Evolutionary conservation across 2,329 filamentous ascomycete species (phyloP), one percentile per base, ranked within the genome.

Genomic region (Calonectria leucothoes): DNA sequence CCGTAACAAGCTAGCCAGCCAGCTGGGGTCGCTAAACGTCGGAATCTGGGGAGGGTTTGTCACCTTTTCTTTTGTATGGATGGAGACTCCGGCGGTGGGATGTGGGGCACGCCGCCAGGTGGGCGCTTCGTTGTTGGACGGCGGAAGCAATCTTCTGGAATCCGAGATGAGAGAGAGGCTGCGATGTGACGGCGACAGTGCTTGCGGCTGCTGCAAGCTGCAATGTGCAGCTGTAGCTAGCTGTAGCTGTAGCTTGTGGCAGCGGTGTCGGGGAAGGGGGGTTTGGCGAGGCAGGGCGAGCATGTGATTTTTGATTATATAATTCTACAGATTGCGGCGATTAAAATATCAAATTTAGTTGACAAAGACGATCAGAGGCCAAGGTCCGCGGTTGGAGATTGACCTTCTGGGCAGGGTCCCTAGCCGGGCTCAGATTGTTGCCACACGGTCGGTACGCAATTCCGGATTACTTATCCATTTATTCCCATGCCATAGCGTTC

Each of bases 381-480:
- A 23, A 45, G 10, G 42, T 7, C n/a, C 12, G 42, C 12, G 17
- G 42, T 23, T 45, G 42, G 42, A 61, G 35, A 61, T 39, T 61
- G 55, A 39, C 55, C 25, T 27, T 55, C 27, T 35, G 33, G 55
- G 6, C n/a, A 25, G 14, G 37, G 33, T 25, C 33, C 55, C 27
- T 8, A 27, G 55, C n/a, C n/a, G 55, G 55, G 14, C n/a, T 27
- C 33, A 35, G 25, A 37, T 59, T 59, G 55, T 35, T 59, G 55
- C 55, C 55, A 59, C 55, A 59, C 55, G 25, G 55, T 25, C 55
- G 55, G 55, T 37, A 39, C 55, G 55, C 55, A 39, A 61, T 61
- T 61, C 33, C 35, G 23, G 55, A 61, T 61, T 61, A 61, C 55
- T 61, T 61, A 61, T 61, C 55, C 55, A 25, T 52, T 52, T 39